Conservation (phyloP, 768 basidiomycete species). For the Pilatotrama ljubarskyi region DNA sequence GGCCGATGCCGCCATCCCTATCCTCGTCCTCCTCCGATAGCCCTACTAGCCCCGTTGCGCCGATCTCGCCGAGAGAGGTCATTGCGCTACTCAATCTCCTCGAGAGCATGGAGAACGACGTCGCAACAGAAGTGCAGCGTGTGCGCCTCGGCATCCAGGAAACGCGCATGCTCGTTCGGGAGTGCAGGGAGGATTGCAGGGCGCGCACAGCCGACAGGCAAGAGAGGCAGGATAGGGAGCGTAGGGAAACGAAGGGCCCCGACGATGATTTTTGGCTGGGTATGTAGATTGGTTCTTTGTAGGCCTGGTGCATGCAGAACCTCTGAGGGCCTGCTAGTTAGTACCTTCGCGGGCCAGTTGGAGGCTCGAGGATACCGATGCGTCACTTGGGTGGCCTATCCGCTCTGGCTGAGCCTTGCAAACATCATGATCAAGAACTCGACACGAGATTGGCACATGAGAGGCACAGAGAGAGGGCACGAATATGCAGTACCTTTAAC, state of each 20-base stretch:
- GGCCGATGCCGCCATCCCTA: not conserved
- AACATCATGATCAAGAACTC: no score
- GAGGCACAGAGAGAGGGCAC: no score
- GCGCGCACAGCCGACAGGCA: conserved; percentile 8
- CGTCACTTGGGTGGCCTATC: no score
- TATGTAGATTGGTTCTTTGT: conserved; percentile 6
- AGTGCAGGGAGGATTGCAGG: conserved; percentile 20
- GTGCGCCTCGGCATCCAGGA: conserved; percentile 30
- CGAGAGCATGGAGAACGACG: conserved; percentile 36
- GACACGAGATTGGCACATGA: no score
- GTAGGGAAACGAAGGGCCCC: conserved; percentile 25
- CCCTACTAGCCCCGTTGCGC: conserved; percentile 6
- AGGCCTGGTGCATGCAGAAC: not conserved
- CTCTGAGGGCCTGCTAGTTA: no score
- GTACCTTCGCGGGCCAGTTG: no score
- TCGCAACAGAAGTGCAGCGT: conserved; percentile 30
- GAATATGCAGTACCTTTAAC: no score
- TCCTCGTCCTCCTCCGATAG: conserved; percentile 3
- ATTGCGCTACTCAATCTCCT: conserved; percentile 36
- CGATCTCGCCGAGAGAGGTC: conserved; percentile 31
- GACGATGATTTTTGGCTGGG: conserved; percentile 32
- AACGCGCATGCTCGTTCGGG: conserved; percentile 21
- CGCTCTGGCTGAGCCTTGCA: no score
- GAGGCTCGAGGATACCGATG: no score
- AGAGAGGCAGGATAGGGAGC: conserved; percentile 21